Base-by-base conservation (phyloP, 768 basidiomycete species). In the Sarcodon aspratus region DNA sequence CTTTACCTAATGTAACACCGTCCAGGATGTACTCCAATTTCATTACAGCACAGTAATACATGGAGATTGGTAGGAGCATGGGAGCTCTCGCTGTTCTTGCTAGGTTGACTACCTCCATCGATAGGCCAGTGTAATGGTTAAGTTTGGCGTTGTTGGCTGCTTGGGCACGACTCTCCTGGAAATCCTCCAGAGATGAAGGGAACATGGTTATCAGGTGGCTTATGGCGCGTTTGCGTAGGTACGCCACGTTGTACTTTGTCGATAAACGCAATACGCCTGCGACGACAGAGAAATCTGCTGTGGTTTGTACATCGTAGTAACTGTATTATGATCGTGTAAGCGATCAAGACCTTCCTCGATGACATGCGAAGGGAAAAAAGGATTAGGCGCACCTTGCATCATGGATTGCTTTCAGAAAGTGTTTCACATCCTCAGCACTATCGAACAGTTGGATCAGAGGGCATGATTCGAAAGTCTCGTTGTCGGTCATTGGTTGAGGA, bases 231-330 rank as follows among this genome's bases (percentile, higher is more conserved):
- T 57, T 55, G n/a, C 79, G 74, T 6, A 80, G 68, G 45, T 70
- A 67, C 6, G 62, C 55, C 33, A 80, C 71, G 56, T 79, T 74
- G 49, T 82, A 82, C 53, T 82, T 82, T 32, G 73, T 78, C 9
- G 78, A 59, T 10, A 82, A 63, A 15, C 79, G 77, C 12, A 82
- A 63, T 37, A 80, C 73, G 6, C 76, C 74, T 33, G 76, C 72
- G n/a, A 76, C 61, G 51, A 72, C 66, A 52, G 71, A 73, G 59
- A 80, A 80, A 52, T 79, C 75, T 15, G 40, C 15, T 15, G 40
- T 42, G 13, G 40, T 42, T 27, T 27, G 15, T 15, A 42, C 40
- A 42, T 42, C 40, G 27, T 42, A 42, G 40, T 42, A 42, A 17
- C 40, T 42, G 37, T 38, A n/a, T 13, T 38, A n/a, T n/a, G 32